phyloP scores from a whole-genome alignment of 192 early-diverging fungal species.

The Linnemannia hyalina region DNA sequence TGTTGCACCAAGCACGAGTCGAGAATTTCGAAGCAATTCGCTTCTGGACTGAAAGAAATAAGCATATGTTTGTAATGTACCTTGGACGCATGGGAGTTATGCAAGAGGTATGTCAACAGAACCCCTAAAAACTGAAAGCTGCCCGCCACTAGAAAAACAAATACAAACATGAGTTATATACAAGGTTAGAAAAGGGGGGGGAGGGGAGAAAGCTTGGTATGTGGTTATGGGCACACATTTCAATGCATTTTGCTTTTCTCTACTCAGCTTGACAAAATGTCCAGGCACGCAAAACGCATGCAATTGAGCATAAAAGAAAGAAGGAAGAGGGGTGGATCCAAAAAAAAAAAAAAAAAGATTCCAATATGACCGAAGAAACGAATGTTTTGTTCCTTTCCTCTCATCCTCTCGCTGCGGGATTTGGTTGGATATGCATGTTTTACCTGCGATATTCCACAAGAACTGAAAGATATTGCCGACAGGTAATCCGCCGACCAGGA shows the following conservation, averaged over 20 bases:
- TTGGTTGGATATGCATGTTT: background rate
- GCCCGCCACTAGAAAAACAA: slow-evolving; percentile 59
- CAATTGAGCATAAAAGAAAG: background rate
- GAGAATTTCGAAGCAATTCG: too few relatives aligned
- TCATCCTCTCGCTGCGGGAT: background rate
- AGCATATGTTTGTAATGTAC: slow-evolving; percentile 17
- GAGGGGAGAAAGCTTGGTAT: background rate
- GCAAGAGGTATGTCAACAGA: slow-evolving; percentile 89
- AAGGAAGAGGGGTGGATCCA: background rate
- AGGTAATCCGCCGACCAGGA: slow-evolving; percentile 89
- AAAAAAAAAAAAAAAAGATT: background rate
- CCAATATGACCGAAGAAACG: background rate
- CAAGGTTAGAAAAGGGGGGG: background rate
- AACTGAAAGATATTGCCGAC: slow-evolving; percentile 85
- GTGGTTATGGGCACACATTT: background rate
- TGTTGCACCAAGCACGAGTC: too few relatives aligned
- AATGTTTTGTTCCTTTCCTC: background rate
- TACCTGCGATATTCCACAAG: slow-evolving; percentile 80
- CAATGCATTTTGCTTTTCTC: background rate
- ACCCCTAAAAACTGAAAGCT: slow-evolving; percentile 86
- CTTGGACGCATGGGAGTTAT: slow-evolving; percentile 89
- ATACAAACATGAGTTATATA: background rate
- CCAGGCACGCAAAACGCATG: background rate
- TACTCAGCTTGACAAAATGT: background rate
- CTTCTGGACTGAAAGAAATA: too few relatives aligned